Evolutionary conservation across 768 basidiomycete genomes (phyloP), one percentile per base, ranked within the genome.

Genomic region (Tricholoma matsutake): DNA sequence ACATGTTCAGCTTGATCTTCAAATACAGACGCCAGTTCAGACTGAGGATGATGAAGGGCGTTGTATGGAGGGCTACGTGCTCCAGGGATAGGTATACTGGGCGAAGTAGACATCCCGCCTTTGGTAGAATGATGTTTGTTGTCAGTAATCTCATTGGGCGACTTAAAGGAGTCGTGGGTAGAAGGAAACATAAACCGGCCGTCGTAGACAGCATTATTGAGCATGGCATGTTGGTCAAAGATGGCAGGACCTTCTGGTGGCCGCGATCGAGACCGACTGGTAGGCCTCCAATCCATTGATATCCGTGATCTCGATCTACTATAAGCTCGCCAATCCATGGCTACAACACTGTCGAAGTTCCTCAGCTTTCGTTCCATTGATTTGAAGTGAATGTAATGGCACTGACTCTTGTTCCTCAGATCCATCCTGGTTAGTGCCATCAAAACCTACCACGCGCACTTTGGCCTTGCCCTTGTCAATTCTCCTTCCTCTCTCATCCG

Each of bases 301-400:
- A 89, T 88, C 22, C 94, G 86, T 13, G 94, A 96, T 67, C 94
- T 84, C 25, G 94, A 96, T 64, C 94, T 83, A 74, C 93, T 95
- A 71, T 94, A 86, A 32, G 91, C 87, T 54, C 94, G 83, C 95
- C 94, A 97, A 69, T 96, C 95, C 94, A 97, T 97, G 28, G 86
- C 76, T 49, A 83, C 82, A 57, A 79, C 77, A 61, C 87, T 87
- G 60, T 57, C 62, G 71, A 68, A 35, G 51, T 47, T 63, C 59
- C 45, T 63, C 49, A 34, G 47, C 34, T 54, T n/a, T 52, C n/a
- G 22, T 54, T 52, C 18, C 34, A 56, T 56, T 13, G n/a, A 59
- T 41, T 43, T 25, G 52, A 49, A 47, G 28, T 22, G 59, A 58
- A 64, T n/a, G n/a, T n/a, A n/a, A n/a, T 57, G 56, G 60, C 66